Conservation (phyloP, 2,329 filamentous ascomycete species). For the Cordyceps farinosa region DNA sequence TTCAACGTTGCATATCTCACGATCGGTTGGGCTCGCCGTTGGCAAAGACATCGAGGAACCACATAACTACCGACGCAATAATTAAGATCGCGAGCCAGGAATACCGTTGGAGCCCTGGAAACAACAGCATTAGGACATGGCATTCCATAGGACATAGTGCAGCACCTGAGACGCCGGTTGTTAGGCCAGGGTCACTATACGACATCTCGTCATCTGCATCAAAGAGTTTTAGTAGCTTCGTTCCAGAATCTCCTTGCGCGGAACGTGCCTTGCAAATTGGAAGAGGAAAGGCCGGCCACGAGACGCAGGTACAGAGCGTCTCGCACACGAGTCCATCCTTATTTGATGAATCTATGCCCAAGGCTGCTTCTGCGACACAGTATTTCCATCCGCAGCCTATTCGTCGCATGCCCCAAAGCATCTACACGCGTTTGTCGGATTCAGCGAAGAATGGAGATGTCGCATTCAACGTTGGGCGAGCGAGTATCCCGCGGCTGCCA, state of each 20-base stretch:
- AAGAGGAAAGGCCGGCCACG: neutral
- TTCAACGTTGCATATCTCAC: neutral
- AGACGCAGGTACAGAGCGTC: neutral
- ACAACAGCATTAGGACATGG: constrained; percentile 9
- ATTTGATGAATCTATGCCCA: neutral
- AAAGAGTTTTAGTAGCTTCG: constrained; percentile 4
- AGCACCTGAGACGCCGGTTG: neutral
- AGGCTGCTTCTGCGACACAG: neutral
- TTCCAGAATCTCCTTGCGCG: constrained; percentile 13
- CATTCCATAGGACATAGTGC: neutral
- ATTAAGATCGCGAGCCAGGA: constrained; percentile 17
- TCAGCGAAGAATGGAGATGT: neutral
- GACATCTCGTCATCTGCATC: constrained; percentile 11
- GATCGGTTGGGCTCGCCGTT: neutral
- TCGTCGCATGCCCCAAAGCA: neutral
- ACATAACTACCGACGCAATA: neutral
- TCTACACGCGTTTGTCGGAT: neutral
- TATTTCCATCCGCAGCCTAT: constrained; percentile 15
- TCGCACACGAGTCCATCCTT: constrained; percentile 7
- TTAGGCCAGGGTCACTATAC: neutral
- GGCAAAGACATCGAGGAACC: neutral
- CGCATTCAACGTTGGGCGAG: neutral
- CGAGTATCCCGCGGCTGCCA: neutral
- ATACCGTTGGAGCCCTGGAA: constrained; percentile 17
- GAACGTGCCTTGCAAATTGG: neutral